Base-by-base conservation (phyloP, 2,329 filamentous ascomycete genomes). In the Neobulgaria alba region DNA sequence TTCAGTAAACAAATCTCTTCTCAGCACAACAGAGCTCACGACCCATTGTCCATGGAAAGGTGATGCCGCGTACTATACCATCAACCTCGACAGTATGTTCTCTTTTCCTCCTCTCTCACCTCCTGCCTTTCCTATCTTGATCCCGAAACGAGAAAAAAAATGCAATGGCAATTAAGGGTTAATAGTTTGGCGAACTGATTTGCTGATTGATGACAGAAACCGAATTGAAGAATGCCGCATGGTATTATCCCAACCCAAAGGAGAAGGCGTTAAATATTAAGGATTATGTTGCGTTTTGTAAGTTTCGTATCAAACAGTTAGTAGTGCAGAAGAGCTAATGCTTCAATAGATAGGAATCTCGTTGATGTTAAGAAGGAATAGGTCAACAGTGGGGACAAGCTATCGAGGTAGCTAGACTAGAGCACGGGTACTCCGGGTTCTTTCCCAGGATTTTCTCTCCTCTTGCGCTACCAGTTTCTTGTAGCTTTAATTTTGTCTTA, bases 21-120 rank as follows among this genome's bases (percentile, higher is more conserved):
- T 69, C 50, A 63, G 47, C 10, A 58, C 61, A 29, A 68, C 67
- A 0, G 44, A 60, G 8, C 65, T 63, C 3, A 53, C 51, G 16
- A 69, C 66, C 1, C 48, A 58, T 41, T 71, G 67, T 41, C 63
- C 65, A 1, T 69, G 67, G 65, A 71, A 71, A 44, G 68, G 68
- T 29, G 53, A 62, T 33, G 67, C 68, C 3, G 61, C 57, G 5
- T 71, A 71, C 53, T 71, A 71, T 53, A 68, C 60, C 10, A 61
- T 71, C 33, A 65, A 60, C 12, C 59, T 65, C 23, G 63, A 66
- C 36, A 61, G 61, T 57, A 20, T 38, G 53, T 38, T 33, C 7
- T 4, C 2, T 18, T 18, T 5, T 20, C 10, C 29, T 7, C 5
- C 5, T 17, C 2, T 0, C 2, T 7, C 20, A 21, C 3, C 5